A percentile compares a stretch with the other conserved stretches of the same genome.
phyloP scores from a whole-genome alignment of 1,284 basidiomycete species.

The Cystobasidium slooffiae region DNA sequence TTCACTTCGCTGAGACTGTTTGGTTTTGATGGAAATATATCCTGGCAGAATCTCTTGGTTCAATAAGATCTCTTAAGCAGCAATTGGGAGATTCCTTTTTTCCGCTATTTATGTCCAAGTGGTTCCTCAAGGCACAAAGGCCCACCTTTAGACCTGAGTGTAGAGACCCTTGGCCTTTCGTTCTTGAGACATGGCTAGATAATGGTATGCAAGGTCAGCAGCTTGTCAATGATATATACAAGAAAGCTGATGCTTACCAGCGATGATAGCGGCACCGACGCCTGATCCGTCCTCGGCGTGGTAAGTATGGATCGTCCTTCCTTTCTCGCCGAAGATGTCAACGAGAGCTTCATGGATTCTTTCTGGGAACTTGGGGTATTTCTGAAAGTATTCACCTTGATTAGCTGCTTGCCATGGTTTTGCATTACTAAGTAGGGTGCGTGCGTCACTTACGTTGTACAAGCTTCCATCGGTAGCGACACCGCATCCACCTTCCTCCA shows the following conservation, averaged over 20 bases:
- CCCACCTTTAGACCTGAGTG: slow-evolving; percentile 49
- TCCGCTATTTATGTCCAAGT: too few relatives aligned
- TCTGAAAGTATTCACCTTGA: slow-evolving; percentile 61
- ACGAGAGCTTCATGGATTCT: slow-evolving; percentile 83
- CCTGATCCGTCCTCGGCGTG: slow-evolving; percentile 95
- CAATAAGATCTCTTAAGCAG: too few relatives aligned
- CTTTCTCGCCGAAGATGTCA: slow-evolving; percentile 93
- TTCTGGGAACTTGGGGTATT: slow-evolving; percentile 91
- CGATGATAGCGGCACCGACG: slow-evolving; percentile 94
- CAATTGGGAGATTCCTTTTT: too few relatives aligned
- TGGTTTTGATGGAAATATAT: too few relatives aligned
- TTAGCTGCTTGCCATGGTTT: background rate
- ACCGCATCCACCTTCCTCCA: slow-evolving; percentile 78
- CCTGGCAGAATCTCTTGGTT: too few relatives aligned
- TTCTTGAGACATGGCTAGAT: slow-evolving; percentile 66
- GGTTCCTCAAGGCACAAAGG: too few relatives aligned
- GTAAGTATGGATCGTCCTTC: slow-evolving; percentile 78
- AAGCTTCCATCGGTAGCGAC: slow-evolving; percentile 91
- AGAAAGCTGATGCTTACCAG: slow-evolving; percentile 53
- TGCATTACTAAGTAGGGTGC: background rate
- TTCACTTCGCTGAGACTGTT: too few relatives aligned
- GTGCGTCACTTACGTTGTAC: slow-evolving; percentile 72
- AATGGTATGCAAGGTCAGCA: background rate
- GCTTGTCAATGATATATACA: background rate
- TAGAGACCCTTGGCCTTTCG: slow-evolving; percentile 63